These are phyloP conservation scores for Colletotrichum nymphaeae DNA, from an alignment of 2,329 filamentous ascomycete species.

Conservation along the genomic window DNA sequence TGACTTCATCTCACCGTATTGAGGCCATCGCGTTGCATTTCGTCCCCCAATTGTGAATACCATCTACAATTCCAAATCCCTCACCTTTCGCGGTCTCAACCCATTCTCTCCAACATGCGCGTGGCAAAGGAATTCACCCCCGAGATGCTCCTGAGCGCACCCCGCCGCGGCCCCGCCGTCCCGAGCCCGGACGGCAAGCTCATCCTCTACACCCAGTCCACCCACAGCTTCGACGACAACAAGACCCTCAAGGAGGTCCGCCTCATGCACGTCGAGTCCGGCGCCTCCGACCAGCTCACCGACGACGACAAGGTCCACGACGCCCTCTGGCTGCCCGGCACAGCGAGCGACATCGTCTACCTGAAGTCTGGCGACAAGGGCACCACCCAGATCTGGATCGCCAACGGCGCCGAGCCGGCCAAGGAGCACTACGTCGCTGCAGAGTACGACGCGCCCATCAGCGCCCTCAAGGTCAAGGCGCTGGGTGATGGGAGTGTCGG, in stretches of 20 bases:
- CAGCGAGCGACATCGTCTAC: conserved; percentile 45
- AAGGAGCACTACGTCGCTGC: conserved; percentile 42
- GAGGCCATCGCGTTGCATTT: neutral
- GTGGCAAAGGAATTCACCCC: conserved; percentile 43
- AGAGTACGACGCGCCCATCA: conserved; percentile 47
- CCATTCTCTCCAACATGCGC: conserved; percentile 37
- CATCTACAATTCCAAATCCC: no score
- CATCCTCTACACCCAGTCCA: conserved; percentile 53
- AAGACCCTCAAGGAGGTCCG: conserved; percentile 47
- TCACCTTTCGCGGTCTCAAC: no score
- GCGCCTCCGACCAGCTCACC: conserved; percentile 41
- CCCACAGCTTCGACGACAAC: conserved; percentile 47
- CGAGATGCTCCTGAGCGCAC: conserved; percentile 45
- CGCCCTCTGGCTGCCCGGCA: conserved; percentile 49
- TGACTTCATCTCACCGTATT: neutral
- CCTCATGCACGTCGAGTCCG: conserved; percentile 47
- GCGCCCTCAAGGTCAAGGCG: conserved; percentile 46
- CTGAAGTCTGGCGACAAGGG: conserved; percentile 45
- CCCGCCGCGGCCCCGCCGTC: conserved; percentile 47
- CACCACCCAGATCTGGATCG: conserved; percentile 45
- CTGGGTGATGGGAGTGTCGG: conserved; percentile 48
- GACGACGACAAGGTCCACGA: conserved; percentile 45
- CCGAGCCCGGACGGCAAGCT: conserved; percentile 54
- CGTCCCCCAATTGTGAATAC: neutral
- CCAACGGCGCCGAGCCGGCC: conserved; percentile 38